Evolutionary conservation across 495 filamentous ascomycete species (phyloP).

Genomic region (Penicillium arizonense): DNA sequence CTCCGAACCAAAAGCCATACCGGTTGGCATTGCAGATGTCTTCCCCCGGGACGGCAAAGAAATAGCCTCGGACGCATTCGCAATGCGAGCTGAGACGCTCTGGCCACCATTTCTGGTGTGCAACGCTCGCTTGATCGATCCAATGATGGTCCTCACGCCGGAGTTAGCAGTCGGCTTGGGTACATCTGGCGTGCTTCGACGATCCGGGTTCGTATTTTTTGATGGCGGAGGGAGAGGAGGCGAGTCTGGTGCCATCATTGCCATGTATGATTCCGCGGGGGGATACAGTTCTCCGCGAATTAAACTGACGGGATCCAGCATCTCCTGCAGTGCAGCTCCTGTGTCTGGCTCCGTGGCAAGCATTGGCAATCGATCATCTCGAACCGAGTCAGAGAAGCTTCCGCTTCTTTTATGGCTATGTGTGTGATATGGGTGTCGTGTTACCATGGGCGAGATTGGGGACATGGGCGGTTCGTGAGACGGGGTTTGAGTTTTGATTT

Average conservation of each 20-base stretch:
- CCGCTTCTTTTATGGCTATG: slow-evolving; percentile 68
- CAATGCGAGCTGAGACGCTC: slow-evolving; percentile 41
- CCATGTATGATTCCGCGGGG: slow-evolving; percentile 72
- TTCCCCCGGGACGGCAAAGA: slow-evolving; percentile 30
- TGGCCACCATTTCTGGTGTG: slow-evolving; percentile 60
- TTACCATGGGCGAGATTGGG: slow-evolving; percentile 27
- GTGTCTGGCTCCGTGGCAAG: slow-evolving; percentile 21
- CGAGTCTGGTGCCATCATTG: slow-evolving; percentile 64
- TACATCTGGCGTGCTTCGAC: slow-evolving; percentile 33
- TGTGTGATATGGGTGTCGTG: slow-evolving; percentile 39
- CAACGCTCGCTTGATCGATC: slow-evolving; percentile 83
- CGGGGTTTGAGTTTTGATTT: slow-evolving; percentile 12
- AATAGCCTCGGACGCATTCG: slow-evolving; percentile 28
- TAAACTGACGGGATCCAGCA: slow-evolving; percentile 75
- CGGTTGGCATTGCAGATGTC: slow-evolving; percentile 44
- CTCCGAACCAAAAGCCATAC: slow-evolving; percentile 47
- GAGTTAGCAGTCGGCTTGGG: slow-evolving; percentile 46
- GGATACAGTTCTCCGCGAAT: slow-evolving; percentile 80
- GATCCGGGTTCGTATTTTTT: slow-evolving; percentile 20
- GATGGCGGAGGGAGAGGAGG: slow-evolving; percentile 41
- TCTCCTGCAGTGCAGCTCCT: slow-evolving; percentile 38
- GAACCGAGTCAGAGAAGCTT: slow-evolving; percentile 83
- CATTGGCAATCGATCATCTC: slow-evolving; percentile 66
- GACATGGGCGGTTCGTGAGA: slow-evolving; percentile 20
- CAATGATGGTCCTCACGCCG: slow-evolving; percentile 81